These are phyloP conservation scores for Hymenoscyphus infarciens DNA, from an alignment of 2,329 filamentous ascomycete species.

Conservation along the genomic window DNA sequence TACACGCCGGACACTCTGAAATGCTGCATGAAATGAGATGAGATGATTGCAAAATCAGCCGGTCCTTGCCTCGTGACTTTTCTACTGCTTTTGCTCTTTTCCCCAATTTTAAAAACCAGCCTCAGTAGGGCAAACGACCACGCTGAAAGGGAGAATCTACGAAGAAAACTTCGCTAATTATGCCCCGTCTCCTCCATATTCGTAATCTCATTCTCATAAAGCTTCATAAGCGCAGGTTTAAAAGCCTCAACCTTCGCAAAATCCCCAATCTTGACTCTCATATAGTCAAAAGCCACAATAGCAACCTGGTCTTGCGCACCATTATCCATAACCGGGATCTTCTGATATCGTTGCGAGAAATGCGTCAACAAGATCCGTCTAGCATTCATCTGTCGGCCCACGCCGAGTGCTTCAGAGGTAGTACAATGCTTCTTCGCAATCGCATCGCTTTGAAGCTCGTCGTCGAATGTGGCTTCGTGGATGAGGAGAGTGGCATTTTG, in stretches of 20 bases:
- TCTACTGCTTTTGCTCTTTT: background rate
- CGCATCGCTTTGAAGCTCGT: slow-evolving; percentile 76
- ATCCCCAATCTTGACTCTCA: slow-evolving; percentile 68
- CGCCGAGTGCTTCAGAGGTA: slow-evolving; percentile 75
- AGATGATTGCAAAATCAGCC: background rate
- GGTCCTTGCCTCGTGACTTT: background rate
- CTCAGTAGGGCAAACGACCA: background rate
- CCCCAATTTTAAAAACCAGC: background rate
- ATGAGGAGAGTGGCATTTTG: slow-evolving; percentile 76
- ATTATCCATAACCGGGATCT: slow-evolving; percentile 39
- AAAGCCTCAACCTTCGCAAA: slow-evolving; percentile 64
- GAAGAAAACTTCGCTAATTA: background rate
- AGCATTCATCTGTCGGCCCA: slow-evolving; percentile 76
- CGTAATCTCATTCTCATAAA: slow-evolving; percentile 45
- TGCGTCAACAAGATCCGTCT: slow-evolving; percentile 82
- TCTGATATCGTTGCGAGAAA: slow-evolving; percentile 85
- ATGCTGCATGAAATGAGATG: background rate
- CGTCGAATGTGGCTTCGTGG: slow-evolving; percentile 95
- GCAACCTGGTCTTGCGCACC: slow-evolving; percentile 54
- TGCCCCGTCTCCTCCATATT: slow-evolving; percentile 1
- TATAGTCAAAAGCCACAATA: slow-evolving; percentile 74
- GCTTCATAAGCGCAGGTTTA: slow-evolving; percentile 53
- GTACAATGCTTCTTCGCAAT: slow-evolving; percentile 87
- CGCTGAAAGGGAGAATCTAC: background rate
- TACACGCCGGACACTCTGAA: background rate